Conservation (phyloP, 108 stramenopile species). For the Cyclotella baltica region DNA sequence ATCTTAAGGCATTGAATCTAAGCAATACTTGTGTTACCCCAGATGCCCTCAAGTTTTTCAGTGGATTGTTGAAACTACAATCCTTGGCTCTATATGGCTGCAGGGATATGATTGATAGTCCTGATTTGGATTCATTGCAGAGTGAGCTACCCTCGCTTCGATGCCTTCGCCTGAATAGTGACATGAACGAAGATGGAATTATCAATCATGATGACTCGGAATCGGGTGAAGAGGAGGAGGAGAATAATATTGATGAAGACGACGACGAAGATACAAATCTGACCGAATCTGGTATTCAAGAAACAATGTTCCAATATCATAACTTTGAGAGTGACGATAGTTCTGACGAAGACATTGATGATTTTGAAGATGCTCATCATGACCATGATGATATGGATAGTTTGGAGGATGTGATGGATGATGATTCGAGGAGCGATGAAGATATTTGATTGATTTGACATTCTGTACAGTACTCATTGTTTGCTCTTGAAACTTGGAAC, state of each 20-base stretch:
- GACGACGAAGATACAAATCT: slow-evolving; percentile 15
- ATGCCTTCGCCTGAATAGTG: slow-evolving; percentile 74
- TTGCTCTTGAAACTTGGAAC: background rate
- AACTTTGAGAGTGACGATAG: slow-evolving; percentile 21
- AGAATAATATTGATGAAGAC: slow-evolving; percentile 20
- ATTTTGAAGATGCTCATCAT: slow-evolving; percentile 29
- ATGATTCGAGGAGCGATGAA: background rate
- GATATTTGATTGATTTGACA: background rate
- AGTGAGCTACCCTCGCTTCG: slow-evolving; percentile 71
- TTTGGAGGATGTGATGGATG: slow-evolving; percentile 22
- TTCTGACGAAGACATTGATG: slow-evolving; percentile 22
- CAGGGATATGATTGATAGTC: slow-evolving; percentile 61
- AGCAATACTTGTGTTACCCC: slow-evolving; percentile 81
- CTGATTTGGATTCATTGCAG: slow-evolving; percentile 60
- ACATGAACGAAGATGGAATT: slow-evolving; percentile 67
- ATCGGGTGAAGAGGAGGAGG: slow-evolving; percentile 22
- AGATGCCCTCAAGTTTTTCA: slow-evolving; percentile 65
- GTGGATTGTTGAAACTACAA: slow-evolving; percentile 65
- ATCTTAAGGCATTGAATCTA: slow-evolving; percentile 82
- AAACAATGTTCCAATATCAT: slow-evolving; percentile 21
- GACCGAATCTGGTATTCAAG: slow-evolving; percentile 12
- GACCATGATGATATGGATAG: slow-evolving; percentile 25
- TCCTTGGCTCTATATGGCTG: slow-evolving; percentile 83
- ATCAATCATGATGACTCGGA: slow-evolving; percentile 34
- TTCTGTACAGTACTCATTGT: too few relatives aligned